Conservation (phyloP, 768 basidiomycete species). For the Tricholoma saponaceum region DNA sequence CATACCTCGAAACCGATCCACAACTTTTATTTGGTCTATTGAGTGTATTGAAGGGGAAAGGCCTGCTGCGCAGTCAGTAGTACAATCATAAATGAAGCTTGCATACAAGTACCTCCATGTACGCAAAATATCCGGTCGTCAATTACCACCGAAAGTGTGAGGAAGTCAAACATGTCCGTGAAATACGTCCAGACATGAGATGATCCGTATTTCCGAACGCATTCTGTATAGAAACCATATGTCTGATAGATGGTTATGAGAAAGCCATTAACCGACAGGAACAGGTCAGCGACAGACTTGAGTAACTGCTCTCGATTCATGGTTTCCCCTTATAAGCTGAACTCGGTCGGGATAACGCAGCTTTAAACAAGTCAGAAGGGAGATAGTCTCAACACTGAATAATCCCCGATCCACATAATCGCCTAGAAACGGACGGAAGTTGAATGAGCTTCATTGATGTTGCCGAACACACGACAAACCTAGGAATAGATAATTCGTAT, state of each 20-base stretch:
- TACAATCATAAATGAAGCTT: conserved; percentile 8
- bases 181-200: conserved; percentile 99
- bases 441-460: conserved; percentile 1
- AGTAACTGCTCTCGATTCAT: conserved; percentile 96
- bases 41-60: conserved; percentile 98
- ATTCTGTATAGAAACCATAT: conserved; percentile 99
- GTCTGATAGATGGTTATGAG: conserved; percentile 54
- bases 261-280: conserved; percentile 15
- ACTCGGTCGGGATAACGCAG: conserved; percentile 95
- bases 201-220: conserved; percentile 93
- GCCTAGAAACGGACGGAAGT: conserved; percentile 44
- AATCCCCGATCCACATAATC: conserved; percentile 98
- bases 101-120: conserved; percentile 72
- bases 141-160: conserved; percentile 96
- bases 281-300: conserved; percentile 59
- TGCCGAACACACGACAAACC: conserved; percentile 49
- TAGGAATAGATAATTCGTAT: conserved; percentile 98
- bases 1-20: conserved; percentile 94
- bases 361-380: conserved; percentile 93
- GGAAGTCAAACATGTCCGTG: conserved; percentile 99
- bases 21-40: conserved; percentile 99
- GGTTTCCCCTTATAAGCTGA: conserved; percentile 95
- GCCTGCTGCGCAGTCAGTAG: conserved; percentile 41
- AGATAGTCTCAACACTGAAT: conserved; percentile 98
- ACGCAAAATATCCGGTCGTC: conserved; percentile 99